These are phyloP conservation scores for Lasiosphaeria hispida DNA, from an alignment of 495 filamentous ascomycete species.

Conservation along the genomic window DNA sequence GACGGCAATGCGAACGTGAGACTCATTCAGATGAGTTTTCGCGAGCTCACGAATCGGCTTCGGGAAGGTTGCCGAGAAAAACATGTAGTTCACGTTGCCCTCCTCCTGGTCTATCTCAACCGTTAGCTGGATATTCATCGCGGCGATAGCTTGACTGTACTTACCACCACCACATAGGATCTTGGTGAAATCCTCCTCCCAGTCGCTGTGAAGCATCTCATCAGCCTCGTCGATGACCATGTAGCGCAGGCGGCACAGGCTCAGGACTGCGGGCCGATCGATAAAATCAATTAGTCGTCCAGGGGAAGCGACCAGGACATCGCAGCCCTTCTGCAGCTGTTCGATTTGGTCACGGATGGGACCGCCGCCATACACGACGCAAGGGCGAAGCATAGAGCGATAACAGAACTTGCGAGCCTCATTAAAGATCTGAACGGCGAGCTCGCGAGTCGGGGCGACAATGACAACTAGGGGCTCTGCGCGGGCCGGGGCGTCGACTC, in stretches of 20 bases:
- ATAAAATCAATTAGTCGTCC: conserved; percentile 86
- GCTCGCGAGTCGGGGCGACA: conserved; percentile 82
- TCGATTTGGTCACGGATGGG: conserved; percentile 61
- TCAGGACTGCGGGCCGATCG: conserved; percentile 61
- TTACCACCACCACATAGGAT: conserved; percentile 78
- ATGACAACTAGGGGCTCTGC: conserved; percentile 86
- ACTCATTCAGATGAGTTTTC: conserved; percentile 64
- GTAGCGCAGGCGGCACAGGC: conserved; percentile 73
- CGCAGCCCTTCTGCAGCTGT: conserved; percentile 79
- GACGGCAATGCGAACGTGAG: conserved; percentile 74
- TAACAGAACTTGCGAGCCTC: conserved; percentile 90
- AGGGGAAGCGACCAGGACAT: conserved; percentile 83
- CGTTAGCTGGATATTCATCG: conserved; percentile 9
- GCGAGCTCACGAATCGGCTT: conserved; percentile 73
- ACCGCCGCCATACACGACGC: conserved; percentile 84
- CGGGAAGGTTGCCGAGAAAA: conserved; percentile 94
- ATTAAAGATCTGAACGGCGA: conserved; percentile 91
- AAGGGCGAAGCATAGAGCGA: conserved; percentile 89
- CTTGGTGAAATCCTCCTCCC: conserved; percentile 65
- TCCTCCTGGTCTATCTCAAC: conserved; percentile 65
- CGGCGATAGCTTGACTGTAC: conserved; percentile 18
- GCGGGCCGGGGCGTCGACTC: conserved; percentile 50
- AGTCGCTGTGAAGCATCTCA: conserved; percentile 76
- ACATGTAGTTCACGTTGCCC: conserved; percentile 74
- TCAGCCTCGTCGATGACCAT: conserved; percentile 94